Percentiles rank a stretch among this genome's conserved stretches.
Evolutionary conservation across 2,329 filamentous ascomycete genomes (phyloP).

Genomic region (Fusarium caatingaense): DNA sequence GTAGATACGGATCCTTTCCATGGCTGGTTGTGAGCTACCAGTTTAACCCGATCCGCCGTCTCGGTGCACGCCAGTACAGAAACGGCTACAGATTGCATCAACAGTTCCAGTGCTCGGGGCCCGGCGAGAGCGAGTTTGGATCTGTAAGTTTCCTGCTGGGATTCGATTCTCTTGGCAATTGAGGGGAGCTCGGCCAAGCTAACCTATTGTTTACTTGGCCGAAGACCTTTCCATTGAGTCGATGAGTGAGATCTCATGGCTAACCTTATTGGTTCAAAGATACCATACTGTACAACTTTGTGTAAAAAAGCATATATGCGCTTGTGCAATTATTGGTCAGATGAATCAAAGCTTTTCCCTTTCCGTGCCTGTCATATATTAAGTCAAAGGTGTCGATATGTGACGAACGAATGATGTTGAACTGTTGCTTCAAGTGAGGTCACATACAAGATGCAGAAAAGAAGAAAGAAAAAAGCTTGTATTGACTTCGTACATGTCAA

Average conservation of each 20-base stretch:
- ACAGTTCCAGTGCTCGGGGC: constrained; percentile 13
- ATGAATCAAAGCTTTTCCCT: not conserved
- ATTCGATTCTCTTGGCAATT: constrained; percentile 20
- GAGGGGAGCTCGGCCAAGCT: constrained; percentile 12
- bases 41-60: constrained; percentile 6
- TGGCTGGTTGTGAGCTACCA: constrained; percentile 5
- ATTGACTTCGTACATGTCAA: constrained; percentile 27
- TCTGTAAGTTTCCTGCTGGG: not conserved
- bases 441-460: not conserved
- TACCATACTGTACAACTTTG: not conserved
- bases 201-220: constrained; percentile 1
- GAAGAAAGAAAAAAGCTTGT: constrained; percentile 32
- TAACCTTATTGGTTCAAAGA: not conserved
- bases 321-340: constrained; percentile 6
- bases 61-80: constrained; percentile 30
- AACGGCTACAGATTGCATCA: constrained; percentile 13
- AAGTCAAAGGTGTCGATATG: not conserved
- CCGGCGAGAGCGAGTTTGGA: constrained; percentile 28
- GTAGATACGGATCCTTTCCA: not conserved
- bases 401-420: constrained; percentile 14
- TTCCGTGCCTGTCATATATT: not conserved
- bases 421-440: constrained; percentile 9
- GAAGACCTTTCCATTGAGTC: not conserved
- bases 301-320: not conserved
- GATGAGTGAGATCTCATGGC: not conserved